These are phyloP conservation scores for Mallotus japonicus DNA, from an alignment of 441 rosid species.

Conservation along the genomic window DNA sequence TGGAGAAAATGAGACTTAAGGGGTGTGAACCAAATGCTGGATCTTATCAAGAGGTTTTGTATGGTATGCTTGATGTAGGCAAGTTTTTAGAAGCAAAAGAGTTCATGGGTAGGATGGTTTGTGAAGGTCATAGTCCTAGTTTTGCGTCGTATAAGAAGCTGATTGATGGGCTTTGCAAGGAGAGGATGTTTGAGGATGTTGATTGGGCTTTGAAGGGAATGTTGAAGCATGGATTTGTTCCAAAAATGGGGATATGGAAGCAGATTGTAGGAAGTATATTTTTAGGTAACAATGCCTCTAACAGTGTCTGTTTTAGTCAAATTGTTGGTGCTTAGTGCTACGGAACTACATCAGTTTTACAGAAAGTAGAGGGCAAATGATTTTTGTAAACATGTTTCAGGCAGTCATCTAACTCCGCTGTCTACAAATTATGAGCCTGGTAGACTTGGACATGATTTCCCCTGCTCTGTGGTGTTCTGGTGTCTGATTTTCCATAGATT, in stretches of 20 bases:
- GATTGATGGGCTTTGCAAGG: conserved; percentile 55
- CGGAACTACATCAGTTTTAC: not conserved
- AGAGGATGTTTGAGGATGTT: conserved; percentile 42
- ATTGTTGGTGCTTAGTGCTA: conserved; percentile 17
- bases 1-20: conserved; percentile 55
- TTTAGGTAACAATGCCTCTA: conserved; percentile 19
- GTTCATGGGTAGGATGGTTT: conserved; percentile 53
- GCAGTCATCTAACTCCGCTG: no score
- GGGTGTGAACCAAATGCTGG: conserved; percentile 73
- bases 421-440: no score
- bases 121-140: conserved; percentile 55
- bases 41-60: conserved; percentile 70
- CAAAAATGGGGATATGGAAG: conserved; percentile 71
- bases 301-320: conserved; percentile 18
- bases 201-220: conserved; percentile 68
- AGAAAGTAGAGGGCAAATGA: no score
- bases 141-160: conserved; percentile 58
- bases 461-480: no score
- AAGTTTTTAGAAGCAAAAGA: conserved; percentile 55
- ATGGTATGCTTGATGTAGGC: conserved; percentile 63
- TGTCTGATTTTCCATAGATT: no score
- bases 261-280: conserved; percentile 38
- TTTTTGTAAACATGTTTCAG: no score
- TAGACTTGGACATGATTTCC: no score
- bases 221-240: conserved; percentile 76